Evolutionary conservation across 371 early-diverging fungal genomes (phyloP).

Genomic region (Mortierella sp.): DNA sequence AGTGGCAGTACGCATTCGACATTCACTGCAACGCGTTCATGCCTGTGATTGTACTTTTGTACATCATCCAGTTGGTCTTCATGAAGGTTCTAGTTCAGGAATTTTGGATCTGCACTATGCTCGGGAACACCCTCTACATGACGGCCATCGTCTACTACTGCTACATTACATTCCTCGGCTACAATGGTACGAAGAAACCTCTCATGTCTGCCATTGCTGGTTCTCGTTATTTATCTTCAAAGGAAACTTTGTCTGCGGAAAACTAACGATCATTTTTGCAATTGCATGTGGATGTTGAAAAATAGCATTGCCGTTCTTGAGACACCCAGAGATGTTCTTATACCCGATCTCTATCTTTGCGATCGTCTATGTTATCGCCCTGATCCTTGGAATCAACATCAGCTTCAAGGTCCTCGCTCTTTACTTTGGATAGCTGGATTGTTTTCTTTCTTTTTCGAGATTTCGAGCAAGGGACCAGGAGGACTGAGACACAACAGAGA

Average conservation of each 20-base stretch:
- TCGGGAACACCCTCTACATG: slow-evolving; percentile 90
- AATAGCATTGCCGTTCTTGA: slow-evolving; percentile 89
- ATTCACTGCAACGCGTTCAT: slow-evolving; percentile 96
- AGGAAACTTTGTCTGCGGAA: background rate
- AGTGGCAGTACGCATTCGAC: slow-evolving; percentile 95
- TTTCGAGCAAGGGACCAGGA: background rate
- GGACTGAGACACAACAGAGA: too few relatives aligned
- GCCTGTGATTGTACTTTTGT: slow-evolving; percentile 84
- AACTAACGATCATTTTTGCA: background rate
- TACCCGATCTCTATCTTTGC: slow-evolving; percentile 83
- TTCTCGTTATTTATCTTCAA: background rate
- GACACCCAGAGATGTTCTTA: slow-evolving; percentile 87
- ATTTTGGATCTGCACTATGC: slow-evolving; percentile 81
- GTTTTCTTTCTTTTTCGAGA: background rate
- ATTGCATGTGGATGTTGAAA: slow-evolving; percentile 9
- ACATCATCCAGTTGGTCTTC: slow-evolving; percentile 92
- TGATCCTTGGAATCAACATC: slow-evolving; percentile 87
- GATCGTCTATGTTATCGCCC: slow-evolving; percentile 75
- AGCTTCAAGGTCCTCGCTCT: slow-evolving; percentile 75
- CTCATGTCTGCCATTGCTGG: background rate
- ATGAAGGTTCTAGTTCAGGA: slow-evolving; percentile 78
- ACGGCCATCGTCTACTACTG: slow-evolving; percentile 80
- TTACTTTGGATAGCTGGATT: slow-evolving; percentile 72
- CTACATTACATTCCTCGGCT: slow-evolving; percentile 90
- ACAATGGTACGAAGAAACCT: slow-evolving; percentile 73